These are phyloP conservation scores for Coriolopsis trogii DNA, from an alignment of 1,284 basidiomycete genomes.

Conservation along the genomic window DNA sequence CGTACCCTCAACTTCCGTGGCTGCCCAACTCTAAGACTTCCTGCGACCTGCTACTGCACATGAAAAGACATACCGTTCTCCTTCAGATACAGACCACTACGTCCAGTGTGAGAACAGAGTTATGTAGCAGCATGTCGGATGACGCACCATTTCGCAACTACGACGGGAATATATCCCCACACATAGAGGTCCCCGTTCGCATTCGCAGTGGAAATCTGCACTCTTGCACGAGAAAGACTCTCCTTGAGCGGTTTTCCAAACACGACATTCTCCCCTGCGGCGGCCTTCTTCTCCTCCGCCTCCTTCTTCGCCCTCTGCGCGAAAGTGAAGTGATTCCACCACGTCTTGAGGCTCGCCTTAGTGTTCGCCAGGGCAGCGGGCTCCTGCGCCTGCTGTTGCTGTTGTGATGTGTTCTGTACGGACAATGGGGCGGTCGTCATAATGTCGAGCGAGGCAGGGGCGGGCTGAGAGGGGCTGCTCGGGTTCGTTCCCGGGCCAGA, in stretches of 20 bases:
- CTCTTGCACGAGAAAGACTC: slow-evolving; percentile 85
- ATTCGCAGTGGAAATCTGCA: slow-evolving; percentile 94
- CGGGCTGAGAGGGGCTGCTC: slow-evolving; percentile 7
- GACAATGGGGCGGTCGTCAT: slow-evolving; percentile 18
- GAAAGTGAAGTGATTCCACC: slow-evolving; percentile 81
- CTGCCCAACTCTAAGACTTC: slow-evolving; percentile 41
- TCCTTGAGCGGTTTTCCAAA: slow-evolving; percentile 88
- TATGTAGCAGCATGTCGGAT: slow-evolving; percentile 6
- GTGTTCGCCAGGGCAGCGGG: slow-evolving; percentile 42
- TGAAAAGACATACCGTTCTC: slow-evolving; percentile 66
- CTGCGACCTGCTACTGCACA: slow-evolving; percentile 11
- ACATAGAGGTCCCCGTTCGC: slow-evolving; percentile 82
- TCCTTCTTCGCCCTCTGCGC: slow-evolving; percentile 60
- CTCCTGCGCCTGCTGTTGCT: slow-evolving; percentile 21
- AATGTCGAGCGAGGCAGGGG: slow-evolving; percentile 8
- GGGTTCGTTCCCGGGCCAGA: slow-evolving; percentile 4
- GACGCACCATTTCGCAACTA: slow-evolving; percentile 93
- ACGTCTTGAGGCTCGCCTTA: slow-evolving; percentile 73
- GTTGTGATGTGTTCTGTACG: neutral
- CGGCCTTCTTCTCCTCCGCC: slow-evolving; percentile 44
- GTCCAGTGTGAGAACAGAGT: slow-evolving; percentile 8
- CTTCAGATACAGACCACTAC: slow-evolving; percentile 87
- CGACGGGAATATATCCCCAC: slow-evolving; percentile 94
- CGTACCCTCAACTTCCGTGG: slow-evolving; percentile 93
- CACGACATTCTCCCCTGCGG: slow-evolving; percentile 46